Conservation (phyloP, 202 grass and related monocot species). For the Panicum hallii region DNA sequence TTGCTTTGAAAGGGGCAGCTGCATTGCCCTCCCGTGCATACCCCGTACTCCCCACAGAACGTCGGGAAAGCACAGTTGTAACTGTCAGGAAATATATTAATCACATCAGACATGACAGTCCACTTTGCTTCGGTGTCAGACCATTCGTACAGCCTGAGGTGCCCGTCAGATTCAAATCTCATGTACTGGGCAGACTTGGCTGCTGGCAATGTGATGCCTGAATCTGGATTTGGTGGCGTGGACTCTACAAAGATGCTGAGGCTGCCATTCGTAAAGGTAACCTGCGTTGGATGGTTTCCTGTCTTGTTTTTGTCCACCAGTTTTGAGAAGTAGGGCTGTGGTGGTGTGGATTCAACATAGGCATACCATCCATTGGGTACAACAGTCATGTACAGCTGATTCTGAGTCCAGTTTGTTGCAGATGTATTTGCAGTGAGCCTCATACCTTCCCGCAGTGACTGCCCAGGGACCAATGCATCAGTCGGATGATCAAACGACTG, state of each 20-base stretch:
- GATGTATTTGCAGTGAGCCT: conserved; percentile 37
- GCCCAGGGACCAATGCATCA: conserved; percentile 42
- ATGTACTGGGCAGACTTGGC: conserved; percentile 45
- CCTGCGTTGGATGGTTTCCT: background rate
- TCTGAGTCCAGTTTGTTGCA: conserved; percentile 41
- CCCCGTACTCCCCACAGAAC: conserved; percentile 48
- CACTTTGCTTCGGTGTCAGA: conserved; percentile 12
- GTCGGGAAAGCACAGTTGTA: conserved; percentile 49
- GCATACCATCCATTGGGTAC: conserved; percentile 6
- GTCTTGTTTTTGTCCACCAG: background rate
- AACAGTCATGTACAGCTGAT: conserved; percentile 38
- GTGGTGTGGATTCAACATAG: conserved; percentile 42
- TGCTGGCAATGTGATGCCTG: background rate
- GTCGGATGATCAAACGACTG: conserved; percentile 62
- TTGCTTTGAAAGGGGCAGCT: conserved; percentile 27
- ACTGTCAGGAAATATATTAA: conserved; percentile 31
- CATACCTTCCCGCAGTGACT: conserved; percentile 36
- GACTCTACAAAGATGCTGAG: conserved; percentile 22
- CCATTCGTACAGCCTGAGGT: conserved; percentile 59
- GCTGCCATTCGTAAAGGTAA: conserved; percentile 44
- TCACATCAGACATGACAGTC: conserved; percentile 14
- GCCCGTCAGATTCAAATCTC: conserved; percentile 51
- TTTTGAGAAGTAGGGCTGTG: conserved; percentile 33
- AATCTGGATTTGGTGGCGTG: background rate
- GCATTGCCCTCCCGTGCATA: conserved; percentile 52